phyloP scores from a whole-genome alignment of 495 filamentous ascomycete genomes.

The Neurospora pannonica region DNA sequence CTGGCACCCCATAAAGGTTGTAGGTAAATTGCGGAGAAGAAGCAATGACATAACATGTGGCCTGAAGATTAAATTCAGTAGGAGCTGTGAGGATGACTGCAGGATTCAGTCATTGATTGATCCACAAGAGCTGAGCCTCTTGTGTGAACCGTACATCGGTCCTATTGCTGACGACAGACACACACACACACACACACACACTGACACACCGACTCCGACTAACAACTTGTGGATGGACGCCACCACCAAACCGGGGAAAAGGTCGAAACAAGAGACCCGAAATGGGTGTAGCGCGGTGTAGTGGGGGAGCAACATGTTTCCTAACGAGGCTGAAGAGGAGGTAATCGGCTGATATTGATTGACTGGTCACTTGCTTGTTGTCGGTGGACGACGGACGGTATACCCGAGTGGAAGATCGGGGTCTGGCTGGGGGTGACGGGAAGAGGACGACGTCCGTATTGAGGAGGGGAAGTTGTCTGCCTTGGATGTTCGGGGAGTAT shows the following conservation, averaged over 20 bases:
- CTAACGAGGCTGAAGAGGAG: background rate
- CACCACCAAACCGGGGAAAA: background rate
- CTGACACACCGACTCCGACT: background rate
- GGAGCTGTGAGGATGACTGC: background rate
- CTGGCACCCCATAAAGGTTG: background rate
- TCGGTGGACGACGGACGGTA: background rate
- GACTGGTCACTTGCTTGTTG: background rate
- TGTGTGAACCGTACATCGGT: background rate
- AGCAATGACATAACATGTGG: background rate
- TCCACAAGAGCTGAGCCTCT: background rate
- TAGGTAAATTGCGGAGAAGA: background rate
- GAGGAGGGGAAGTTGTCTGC: background rate
- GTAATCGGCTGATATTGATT: background rate
- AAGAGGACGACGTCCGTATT: background rate
- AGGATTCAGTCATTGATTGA: background rate
- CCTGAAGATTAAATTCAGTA: background rate
- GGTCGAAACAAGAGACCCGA: background rate
- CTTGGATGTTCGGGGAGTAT: background rate
- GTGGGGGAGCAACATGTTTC: background rate
- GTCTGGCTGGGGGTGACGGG: background rate
- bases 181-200: background rate
- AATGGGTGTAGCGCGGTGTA: background rate
- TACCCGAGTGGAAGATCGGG: background rate
- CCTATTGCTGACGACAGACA: background rate
- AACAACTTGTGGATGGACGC: background rate